Evolutionary conservation across 2,329 filamentous ascomycete species (phyloP).

Genomic region (Pezizomycotina sp.): DNA sequence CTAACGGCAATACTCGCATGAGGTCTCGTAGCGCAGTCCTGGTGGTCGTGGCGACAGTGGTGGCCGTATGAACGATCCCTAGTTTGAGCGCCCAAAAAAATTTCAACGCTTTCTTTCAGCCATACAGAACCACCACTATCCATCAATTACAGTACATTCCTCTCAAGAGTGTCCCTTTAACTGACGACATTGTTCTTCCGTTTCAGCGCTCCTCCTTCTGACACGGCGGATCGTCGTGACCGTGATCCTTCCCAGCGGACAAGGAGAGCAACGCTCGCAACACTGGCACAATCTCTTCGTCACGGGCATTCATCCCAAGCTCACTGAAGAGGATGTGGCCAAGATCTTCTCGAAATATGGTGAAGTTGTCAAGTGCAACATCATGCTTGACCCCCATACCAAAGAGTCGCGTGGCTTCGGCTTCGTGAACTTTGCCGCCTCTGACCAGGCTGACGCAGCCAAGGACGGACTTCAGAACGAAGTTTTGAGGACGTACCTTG

Average conservation of each 20-base stretch:
- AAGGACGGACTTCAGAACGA: constrained; percentile 94
- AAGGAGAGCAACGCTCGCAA: constrained; percentile 72
- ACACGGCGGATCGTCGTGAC: constrained; percentile 27
- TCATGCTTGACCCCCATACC: constrained; percentile 97
- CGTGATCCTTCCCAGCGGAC: constrained; percentile 31
- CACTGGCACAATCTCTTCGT: constrained; percentile 97
- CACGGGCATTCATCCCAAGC: constrained; percentile 86
- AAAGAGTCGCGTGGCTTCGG: constrained; percentile 98
- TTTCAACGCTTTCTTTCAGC: constrained; percentile 17
- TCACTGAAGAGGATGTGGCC: constrained; percentile 76
- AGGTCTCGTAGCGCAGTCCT: constrained; percentile 48
- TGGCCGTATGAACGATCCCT: too few relatives aligned
- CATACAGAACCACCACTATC: constrained; percentile 6
- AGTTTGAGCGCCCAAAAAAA: constrained; percentile 1
- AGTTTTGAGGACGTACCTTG: constrained; percentile 81
- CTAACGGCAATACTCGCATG: constrained; percentile 24
- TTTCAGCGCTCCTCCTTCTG: constrained; percentile 22
- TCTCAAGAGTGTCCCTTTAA: constrained; percentile 4
- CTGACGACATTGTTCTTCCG: constrained; percentile 1
- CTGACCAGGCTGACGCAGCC: constrained; percentile 88
- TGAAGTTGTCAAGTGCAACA: constrained; percentile 97
- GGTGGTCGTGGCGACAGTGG: constrained; percentile 40
- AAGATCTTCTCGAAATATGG: constrained; percentile 98
- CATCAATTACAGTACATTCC: too few relatives aligned
- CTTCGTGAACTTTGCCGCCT: constrained; percentile 96